phyloP scores from a whole-genome alignment of 306 rosid genomes.

The Lathyrus aphaca region DNA sequence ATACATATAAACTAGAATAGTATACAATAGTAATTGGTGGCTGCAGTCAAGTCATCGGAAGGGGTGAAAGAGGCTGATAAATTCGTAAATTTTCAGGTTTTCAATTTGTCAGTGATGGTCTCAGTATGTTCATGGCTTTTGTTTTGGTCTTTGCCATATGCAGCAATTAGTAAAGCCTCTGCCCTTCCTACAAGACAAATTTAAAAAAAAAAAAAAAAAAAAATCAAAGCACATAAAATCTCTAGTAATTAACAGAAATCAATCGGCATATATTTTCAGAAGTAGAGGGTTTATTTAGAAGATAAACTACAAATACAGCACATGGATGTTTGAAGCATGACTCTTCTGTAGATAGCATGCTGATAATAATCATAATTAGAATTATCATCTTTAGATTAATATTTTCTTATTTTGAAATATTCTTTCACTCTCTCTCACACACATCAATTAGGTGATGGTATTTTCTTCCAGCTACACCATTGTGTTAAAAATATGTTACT shows the following conservation, averaged over 20 bases:
- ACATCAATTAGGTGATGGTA: too few species aligned
- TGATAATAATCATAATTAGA: too few species aligned
- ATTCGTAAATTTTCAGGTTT: conserved; percentile 35
- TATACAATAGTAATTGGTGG: conserved; percentile 15
- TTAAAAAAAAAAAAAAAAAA: background rate
- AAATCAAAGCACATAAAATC: conserved; percentile 8
- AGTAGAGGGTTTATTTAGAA: too few species aligned
- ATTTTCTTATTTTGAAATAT: too few species aligned
- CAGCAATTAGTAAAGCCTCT: conserved; percentile 93
- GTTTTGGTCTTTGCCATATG: conserved; percentile 69
- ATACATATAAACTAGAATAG: background rate
- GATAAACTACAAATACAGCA: background rate
- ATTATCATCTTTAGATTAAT: too few species aligned
- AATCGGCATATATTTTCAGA: background rate
- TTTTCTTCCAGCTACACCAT: too few species aligned
- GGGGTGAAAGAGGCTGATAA: conserved; percentile 1
- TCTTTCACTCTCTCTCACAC: too few species aligned
- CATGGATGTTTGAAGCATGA: background rate
- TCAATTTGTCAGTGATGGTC: conserved; percentile 38
- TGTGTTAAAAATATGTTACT: too few species aligned
- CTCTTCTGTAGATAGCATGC: background rate
- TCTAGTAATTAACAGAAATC: conserved; percentile 11
- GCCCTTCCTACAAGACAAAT: conserved; percentile 76
- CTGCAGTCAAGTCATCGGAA: conserved; percentile 14
- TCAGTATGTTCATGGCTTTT: conserved; percentile 45